These are phyloP conservation scores for Pyrus hybrid DNA, from an alignment of 331 rosid genomes.

Conservation along the genomic window DNA sequence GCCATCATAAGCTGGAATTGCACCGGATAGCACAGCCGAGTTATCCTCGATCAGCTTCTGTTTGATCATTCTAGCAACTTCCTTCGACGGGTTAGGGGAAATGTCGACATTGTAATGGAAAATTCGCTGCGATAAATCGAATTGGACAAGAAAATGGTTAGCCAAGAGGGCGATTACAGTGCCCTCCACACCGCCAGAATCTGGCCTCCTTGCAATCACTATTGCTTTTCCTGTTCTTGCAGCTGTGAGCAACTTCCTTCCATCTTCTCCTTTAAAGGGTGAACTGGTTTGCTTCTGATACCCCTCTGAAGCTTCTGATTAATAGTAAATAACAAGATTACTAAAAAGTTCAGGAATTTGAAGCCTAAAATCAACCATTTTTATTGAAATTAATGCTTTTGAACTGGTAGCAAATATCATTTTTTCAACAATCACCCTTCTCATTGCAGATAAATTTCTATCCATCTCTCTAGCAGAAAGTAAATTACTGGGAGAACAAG, in stretches of 20 bases:
- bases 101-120: conserved; percentile 95
- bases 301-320: conserved; percentile 37
- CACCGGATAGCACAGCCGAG: conserved; percentile 57
- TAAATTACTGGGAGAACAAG: neutral
- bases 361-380: neutral
- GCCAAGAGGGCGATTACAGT: conserved; percentile 70
- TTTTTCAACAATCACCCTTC: neutral
- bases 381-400: neutral
- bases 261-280: conserved; percentile 39
- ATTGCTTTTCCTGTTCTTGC: conserved; percentile 42
- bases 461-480: neutral
- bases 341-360: neutral
- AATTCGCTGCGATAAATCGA: conserved; percentile 63
- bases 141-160: conserved; percentile 83
- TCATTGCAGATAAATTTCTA: neutral
- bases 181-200: conserved; percentile 95
- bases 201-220: conserved; percentile 82
- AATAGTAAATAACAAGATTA: conserved; percentile 15
- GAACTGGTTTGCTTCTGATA: conserved; percentile 31
- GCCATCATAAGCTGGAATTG: conserved; percentile 86
- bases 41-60: conserved; percentile 60
- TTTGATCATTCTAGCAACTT: conserved; percentile 67
- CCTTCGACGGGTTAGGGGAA: conserved; percentile 85
- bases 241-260: conserved; percentile 27
- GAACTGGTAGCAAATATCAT: neutral